Evolutionary conservation across 1,284 basidiomycete species (phyloP).

Genomic region (Pseudozyma sp.): DNA sequence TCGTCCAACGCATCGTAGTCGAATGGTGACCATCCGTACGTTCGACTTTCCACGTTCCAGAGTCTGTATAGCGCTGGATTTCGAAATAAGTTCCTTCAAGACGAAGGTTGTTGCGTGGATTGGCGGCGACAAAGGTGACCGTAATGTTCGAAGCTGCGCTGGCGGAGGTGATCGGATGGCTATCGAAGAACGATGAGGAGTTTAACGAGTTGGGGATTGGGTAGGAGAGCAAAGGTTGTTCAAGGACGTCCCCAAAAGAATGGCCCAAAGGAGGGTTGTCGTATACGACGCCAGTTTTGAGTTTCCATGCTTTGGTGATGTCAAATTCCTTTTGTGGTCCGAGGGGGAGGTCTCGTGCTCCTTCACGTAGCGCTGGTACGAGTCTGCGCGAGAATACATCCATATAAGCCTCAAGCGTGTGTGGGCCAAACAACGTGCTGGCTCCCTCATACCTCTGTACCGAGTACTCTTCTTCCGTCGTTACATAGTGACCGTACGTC

Average conservation of each 20-base stretch:
- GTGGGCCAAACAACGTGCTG: constrained; percentile 81
- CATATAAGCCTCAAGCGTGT: constrained; percentile 84
- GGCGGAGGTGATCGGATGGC: constrained; percentile 3
- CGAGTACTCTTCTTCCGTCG: constrained; percentile 79
- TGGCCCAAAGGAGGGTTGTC: constrained; percentile 71
- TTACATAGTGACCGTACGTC: constrained; percentile 80
- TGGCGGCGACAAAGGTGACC: constrained; percentile 80
- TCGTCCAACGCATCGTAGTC: constrained; percentile 78
- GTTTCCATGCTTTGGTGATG: constrained; percentile 75
- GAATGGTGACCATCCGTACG: constrained; percentile 84
- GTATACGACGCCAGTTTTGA: constrained; percentile 53
- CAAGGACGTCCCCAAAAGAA: constrained; percentile 77
- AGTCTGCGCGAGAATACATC: constrained; percentile 74
- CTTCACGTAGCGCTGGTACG: constrained; percentile 70
- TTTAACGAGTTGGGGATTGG: constrained; percentile 73
- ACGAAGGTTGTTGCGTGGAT: constrained; percentile 82
- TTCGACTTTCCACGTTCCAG: constrained; percentile 73
- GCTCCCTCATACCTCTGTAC: constrained; percentile 85
- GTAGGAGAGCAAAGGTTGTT: constrained; percentile 74
- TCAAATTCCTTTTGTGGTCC: constrained; percentile 79
- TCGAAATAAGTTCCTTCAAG: constrained; percentile 80
- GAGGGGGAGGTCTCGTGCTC: constrained; percentile 72
- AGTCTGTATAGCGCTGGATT: constrained; percentile 74
- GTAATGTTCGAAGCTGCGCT: constrained; percentile 72
- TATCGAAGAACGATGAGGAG: constrained; percentile 8